Percentiles rank a stretch among this genome's conserved stretches.
phyloP scores from a whole-genome alignment of 2,329 filamentous ascomycete species.

The Pseudonectria buxi region DNA sequence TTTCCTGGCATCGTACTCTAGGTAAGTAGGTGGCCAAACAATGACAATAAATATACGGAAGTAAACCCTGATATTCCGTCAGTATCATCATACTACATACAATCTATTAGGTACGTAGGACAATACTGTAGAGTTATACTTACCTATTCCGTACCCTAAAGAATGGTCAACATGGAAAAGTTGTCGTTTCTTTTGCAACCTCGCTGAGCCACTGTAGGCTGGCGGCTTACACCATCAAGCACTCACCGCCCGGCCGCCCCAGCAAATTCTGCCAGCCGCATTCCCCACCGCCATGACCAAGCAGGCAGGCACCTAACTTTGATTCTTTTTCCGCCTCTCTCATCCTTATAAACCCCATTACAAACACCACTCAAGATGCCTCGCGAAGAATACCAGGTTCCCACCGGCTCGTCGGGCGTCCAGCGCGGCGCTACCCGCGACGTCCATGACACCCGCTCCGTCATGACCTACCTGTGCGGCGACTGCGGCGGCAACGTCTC shows the following conservation, averaged over 20 bases:
- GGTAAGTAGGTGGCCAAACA: no score
- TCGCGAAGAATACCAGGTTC: conserved; percentile 73
- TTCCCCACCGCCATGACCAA: conserved; percentile 7
- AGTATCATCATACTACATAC: no score
- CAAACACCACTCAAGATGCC: conserved; percentile 38
- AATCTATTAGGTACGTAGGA: no score
- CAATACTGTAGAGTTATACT: no score
- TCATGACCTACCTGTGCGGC: conserved; percentile 36
- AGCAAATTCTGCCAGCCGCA: conserved; percentile 20
- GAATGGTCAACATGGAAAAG: no score
- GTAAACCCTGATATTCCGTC: no score
- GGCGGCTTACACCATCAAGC: no score
- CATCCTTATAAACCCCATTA: background rate
- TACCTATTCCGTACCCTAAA: no score
- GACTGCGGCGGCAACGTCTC: conserved; percentile 37
- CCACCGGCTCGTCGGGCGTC: conserved; percentile 43
- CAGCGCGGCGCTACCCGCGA: conserved; percentile 35
- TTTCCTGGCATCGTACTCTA: no score
- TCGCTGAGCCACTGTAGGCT: no score
- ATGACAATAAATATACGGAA: no score
- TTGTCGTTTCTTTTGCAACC: no score
- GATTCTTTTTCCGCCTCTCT: background rate
- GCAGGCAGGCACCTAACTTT: background rate
- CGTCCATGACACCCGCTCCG: conserved; percentile 31
- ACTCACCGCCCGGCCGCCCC: conserved; percentile 12